Conservation (phyloP, 1,139 yeast species). For the Arxiozyma slooffiae region DNA sequence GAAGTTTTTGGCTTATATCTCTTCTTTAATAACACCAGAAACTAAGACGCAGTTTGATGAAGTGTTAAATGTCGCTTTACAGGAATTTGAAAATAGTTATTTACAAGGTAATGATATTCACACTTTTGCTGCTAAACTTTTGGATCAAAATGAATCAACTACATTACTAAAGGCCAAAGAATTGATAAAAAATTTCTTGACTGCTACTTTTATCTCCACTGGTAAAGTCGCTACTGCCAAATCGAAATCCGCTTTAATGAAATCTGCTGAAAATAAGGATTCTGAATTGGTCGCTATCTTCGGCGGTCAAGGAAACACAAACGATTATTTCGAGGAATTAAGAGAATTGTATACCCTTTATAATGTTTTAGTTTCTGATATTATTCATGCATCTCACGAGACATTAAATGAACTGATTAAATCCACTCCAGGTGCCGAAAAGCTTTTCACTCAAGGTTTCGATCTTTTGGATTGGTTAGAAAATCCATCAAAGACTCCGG, state of each 20-base stretch:
- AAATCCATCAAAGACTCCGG: conserved; percentile 79
- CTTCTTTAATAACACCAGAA: conserved; percentile 44
- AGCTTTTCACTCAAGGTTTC: conserved; percentile 88
- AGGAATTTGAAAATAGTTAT: conserved; percentile 77
- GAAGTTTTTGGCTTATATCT: conserved; percentile 72
- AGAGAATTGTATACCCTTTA: conserved; percentile 74
- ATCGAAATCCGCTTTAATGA: conserved; percentile 55
- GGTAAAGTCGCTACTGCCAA: conserved; percentile 27
- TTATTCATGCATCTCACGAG: conserved; percentile 59
- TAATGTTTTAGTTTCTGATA: conserved; percentile 62
- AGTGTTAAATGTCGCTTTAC: conserved; percentile 57
- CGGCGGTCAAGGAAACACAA: conserved; percentile 99
- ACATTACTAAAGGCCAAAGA: conserved; percentile 60
- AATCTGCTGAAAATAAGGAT: conserved; percentile 44
- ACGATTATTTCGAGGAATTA: conserved; percentile 93
- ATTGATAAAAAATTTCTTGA: conserved; percentile 62
- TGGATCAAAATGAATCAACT: conserved; percentile 46
- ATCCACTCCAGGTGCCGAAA: conserved; percentile 68
- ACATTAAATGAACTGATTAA: conserved; percentile 61
- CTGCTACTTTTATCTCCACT: conserved; percentile 43
- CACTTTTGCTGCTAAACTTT: conserved; percentile 67
- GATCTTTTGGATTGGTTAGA: conserved; percentile 82
- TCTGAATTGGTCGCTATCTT: conserved; percentile 75
- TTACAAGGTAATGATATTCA: conserved; percentile 76
- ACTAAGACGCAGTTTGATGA: conserved; percentile 50